Percentiles rank a stretch among this genome's conserved stretches.
phyloP scores from a whole-genome alignment of 2,329 filamentous ascomycete species.

The Passalora sequoiae region DNA sequence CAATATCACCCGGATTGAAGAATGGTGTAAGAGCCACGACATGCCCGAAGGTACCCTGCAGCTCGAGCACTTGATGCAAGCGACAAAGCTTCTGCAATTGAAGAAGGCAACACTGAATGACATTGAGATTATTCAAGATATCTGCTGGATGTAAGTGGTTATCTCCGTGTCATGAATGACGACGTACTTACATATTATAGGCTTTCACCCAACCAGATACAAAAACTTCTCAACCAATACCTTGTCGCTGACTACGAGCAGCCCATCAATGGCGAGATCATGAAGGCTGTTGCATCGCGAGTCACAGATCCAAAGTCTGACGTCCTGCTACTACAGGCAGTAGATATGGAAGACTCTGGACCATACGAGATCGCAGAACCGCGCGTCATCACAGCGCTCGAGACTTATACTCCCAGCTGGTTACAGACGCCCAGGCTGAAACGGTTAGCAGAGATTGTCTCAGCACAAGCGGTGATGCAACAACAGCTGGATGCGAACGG shows the following conservation, averaged over 20 bases:
- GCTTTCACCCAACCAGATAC: conserved; percentile 97
- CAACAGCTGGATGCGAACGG: conserved; percentile 33
- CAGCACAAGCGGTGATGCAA: conserved; percentile 90
- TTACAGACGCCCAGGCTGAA: conserved; percentile 93
- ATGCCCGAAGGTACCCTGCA: conserved; percentile 98
- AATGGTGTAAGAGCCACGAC: conserved; percentile 99
- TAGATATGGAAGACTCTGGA: conserved; percentile 98
- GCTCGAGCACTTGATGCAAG: conserved; percentile 98
- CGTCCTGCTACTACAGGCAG: conserved; percentile 83
- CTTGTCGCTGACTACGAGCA: conserved; percentile 98
- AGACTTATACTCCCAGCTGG: conserved; percentile 98
- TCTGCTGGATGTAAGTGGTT: conserved; percentile 94
- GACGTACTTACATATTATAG: conserved; percentile 42
- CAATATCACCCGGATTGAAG: conserved; percentile 98
- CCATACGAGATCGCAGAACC: conserved; percentile 98
- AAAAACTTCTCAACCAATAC: conserved; percentile 98
- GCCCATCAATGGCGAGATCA: conserved; percentile 98
- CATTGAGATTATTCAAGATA: conserved; percentile 99
- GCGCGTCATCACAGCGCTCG: conserved; percentile 86
- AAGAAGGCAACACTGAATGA: conserved; percentile 99
- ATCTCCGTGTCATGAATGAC: background rate
- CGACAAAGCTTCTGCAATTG: conserved; percentile 92
- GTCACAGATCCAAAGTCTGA: conserved; percentile 95
- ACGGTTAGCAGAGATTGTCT: conserved; percentile 96
- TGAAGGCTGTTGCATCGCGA: conserved; percentile 96